Evolutionary conservation across 148 eudicot genomes (phyloP).

Genomic region (Polygonum aviculare): DNA sequence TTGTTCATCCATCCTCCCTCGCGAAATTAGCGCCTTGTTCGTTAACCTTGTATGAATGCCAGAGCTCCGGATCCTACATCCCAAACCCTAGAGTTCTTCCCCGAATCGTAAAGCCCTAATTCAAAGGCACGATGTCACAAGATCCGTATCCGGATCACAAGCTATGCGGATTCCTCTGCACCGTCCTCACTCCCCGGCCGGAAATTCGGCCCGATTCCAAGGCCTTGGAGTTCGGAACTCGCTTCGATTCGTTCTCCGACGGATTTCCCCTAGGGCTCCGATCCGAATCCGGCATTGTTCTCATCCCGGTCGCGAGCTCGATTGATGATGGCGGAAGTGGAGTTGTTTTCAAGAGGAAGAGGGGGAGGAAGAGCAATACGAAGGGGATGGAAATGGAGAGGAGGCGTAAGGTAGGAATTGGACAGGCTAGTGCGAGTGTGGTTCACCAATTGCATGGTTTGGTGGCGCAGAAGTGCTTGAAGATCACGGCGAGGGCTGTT

Average conservation of each 20-base stretch:
- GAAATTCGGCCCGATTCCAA: conserved; percentile 7
- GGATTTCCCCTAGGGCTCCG: conserved; percentile 26
- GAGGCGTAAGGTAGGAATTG: conserved; percentile 32
- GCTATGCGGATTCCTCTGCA: conserved; percentile 54
- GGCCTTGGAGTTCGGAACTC: conserved; percentile 28
- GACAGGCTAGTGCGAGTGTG: conserved; percentile 46
- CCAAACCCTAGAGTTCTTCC: conserved; percentile 1
- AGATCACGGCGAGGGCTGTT: conserved; percentile 28
- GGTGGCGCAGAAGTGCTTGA: conserved; percentile 44
- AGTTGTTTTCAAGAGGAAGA: neutral
- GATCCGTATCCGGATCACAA: conserved; percentile 38
- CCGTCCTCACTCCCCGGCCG: conserved; percentile 24
- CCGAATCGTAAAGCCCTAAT: neutral
- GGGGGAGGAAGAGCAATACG: conserved; percentile 15
- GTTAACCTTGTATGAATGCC: neutral
- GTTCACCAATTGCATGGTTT: conserved; percentile 49
- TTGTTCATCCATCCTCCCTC: neutral
- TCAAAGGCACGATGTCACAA: conserved; percentile 3
- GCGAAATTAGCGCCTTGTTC: neutral
- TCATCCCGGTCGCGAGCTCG: conserved; percentile 17
- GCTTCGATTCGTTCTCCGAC: conserved; percentile 22
- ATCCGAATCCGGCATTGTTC: conserved; percentile 24
- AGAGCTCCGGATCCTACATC: neutral
- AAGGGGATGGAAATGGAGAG: conserved; percentile 25
- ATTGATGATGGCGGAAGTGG: neutral